Percentiles rank a stretch among this genome's conserved stretches.
phyloP scores from a whole-genome alignment of 129 eudicot genomes.

The Lonicera japonica region DNA sequence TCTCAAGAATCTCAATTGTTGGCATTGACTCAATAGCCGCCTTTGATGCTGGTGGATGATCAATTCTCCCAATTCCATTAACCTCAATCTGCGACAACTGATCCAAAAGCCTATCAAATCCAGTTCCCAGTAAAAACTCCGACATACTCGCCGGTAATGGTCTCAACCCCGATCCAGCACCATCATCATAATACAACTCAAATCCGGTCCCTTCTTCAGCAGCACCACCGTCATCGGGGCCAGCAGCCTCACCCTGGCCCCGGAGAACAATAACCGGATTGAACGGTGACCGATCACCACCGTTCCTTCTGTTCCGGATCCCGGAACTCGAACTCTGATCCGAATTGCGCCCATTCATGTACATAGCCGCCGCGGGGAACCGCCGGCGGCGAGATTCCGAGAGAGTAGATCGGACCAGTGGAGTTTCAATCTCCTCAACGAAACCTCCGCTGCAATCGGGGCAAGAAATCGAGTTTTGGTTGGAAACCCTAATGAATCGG shows the following conservation, averaged over 20 bases:
- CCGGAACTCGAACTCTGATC: slow-evolving; percentile 42
- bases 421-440: slow-evolving; percentile 44
- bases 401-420: slow-evolving; percentile 33
- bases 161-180: slow-evolving; percentile 73
- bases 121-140: slow-evolving; percentile 80
- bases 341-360: slow-evolving; percentile 38
- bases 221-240: slow-evolving; percentile 16
- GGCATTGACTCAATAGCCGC: slow-evolving; percentile 77
- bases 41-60: slow-evolving; percentile 82
- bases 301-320: slow-evolving; percentile 35
- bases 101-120: slow-evolving; percentile 74
- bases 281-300: slow-evolving; percentile 60
- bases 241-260: slow-evolving; percentile 35
- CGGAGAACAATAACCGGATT: slow-evolving; percentile 87
- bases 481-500: slow-evolving; percentile 39
- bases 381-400: slow-evolving; percentile 50
- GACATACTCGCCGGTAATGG: slow-evolving; percentile 79
- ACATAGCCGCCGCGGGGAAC: slow-evolving; percentile 74
- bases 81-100: slow-evolving; percentile 72
- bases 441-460: slow-evolving; percentile 80
- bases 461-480: slow-evolving; percentile 43
- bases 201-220: slow-evolving; percentile 31
- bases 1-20: slow-evolving; percentile 35
- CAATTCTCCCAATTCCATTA: slow-evolving; percentile 57
- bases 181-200: slow-evolving; percentile 84